Percentiles rank a stretch among this genome's conserved stretches.
Conservation (phyloP, 257 asterid species). For the Rhazya stricta region DNA sequence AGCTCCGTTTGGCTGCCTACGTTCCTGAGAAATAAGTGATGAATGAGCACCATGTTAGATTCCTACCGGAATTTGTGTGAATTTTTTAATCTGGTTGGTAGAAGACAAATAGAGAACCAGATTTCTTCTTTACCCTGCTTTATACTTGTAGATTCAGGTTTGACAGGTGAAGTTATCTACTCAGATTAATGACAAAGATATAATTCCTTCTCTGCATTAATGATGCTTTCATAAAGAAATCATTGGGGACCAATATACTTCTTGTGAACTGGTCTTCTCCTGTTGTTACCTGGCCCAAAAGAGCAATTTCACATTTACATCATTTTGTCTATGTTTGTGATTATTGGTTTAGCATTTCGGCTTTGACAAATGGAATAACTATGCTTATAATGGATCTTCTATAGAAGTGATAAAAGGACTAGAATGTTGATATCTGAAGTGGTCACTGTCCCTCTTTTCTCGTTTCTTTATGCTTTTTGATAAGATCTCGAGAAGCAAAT, state of each 20-base stretch:
- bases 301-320: background rate
- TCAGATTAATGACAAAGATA: background rate
- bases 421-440: background rate
- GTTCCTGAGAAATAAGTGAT: background rate
- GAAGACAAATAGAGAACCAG: background rate
- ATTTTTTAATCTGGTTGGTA: background rate
- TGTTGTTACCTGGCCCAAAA: background rate
- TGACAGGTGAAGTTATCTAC: background rate
- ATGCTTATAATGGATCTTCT: background rate
- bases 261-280: background rate
- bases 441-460: background rate
- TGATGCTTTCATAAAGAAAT: background rate
- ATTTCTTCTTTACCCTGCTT: background rate
- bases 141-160: background rate
- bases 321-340: background rate
- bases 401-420: background rate
- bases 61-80: background rate
- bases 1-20: background rate
- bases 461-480: background rate
- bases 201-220: background rate
- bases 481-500: background rate
- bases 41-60: background rate
- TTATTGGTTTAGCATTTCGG: background rate
- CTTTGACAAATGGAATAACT: background rate
- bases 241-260: background rate